These are phyloP conservation scores for Cladobotryum protrusum DNA, from an alignment of 2,329 filamentous ascomycete species.

Conservation along the genomic window DNA sequence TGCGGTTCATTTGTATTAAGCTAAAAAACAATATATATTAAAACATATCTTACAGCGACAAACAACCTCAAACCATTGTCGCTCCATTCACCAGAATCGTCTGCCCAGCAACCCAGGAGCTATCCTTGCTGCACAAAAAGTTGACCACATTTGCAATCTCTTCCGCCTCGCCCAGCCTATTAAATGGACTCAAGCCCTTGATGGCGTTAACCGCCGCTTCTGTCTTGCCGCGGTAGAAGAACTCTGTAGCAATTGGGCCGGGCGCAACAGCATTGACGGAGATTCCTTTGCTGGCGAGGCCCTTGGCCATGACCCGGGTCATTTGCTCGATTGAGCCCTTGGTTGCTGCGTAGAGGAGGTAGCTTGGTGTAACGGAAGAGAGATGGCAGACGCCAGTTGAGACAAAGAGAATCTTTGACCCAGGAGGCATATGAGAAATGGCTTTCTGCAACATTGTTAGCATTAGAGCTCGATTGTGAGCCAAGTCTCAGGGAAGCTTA, in stretches of 20 bases:
- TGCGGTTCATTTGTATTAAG: too few relatives aligned
- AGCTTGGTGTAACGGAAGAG: slow-evolving; percentile 35
- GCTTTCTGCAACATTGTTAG: slow-evolving; percentile 35
- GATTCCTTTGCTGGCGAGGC: slow-evolving; percentile 46
- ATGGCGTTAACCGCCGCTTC: slow-evolving; percentile 39
- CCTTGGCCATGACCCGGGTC: slow-evolving; percentile 48
- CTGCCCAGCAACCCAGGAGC: slow-evolving; percentile 17
- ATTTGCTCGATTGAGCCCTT: slow-evolving; percentile 58
- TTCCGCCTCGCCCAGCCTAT: slow-evolving; percentile 15
- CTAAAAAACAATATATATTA: too few relatives aligned
- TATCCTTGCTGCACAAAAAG: slow-evolving; percentile 16
- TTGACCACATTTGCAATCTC: slow-evolving; percentile 17
- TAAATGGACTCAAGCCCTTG: slow-evolving; percentile 17
- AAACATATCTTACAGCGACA: too few relatives aligned
- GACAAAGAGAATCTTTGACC: slow-evolving; percentile 46
- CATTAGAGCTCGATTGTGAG: not conserved
- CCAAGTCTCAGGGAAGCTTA: slow-evolving; percentile 11
- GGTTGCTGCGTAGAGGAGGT: slow-evolving; percentile 47
- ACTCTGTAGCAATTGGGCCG: slow-evolving; percentile 47
- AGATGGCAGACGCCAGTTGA: slow-evolving; percentile 35
- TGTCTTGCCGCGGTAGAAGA: slow-evolving; percentile 47
- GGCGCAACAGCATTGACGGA: slow-evolving; percentile 37
- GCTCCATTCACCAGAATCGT: slow-evolving; percentile 17
- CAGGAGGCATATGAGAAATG: slow-evolving; percentile 42
- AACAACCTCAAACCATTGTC: not conserved